Percentiles rank a stretch among this genome's conserved stretches.
Evolutionary conservation across 495 filamentous ascomycete species (phyloP).

Genomic region (Ascodesmis nigricans): DNA sequence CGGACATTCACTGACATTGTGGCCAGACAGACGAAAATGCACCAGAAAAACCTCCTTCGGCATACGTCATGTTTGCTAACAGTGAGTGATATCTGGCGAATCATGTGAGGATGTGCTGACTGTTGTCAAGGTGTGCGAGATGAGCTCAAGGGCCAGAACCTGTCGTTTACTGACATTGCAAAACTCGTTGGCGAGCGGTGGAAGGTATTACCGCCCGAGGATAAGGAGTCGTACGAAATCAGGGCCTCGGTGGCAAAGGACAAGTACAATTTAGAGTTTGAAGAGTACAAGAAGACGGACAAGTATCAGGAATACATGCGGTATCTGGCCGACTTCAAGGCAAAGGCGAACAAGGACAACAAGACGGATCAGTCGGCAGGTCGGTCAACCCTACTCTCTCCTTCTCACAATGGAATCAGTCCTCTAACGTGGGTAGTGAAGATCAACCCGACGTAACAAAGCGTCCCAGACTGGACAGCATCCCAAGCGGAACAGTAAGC

Average conservation of each 20-base stretch:
- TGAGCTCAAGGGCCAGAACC: conserved; percentile 43
- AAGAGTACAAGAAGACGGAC: conserved; percentile 50
- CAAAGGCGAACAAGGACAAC: conserved; percentile 32
- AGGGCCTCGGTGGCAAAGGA: conserved; percentile 49
- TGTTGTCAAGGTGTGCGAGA: conserved; percentile 41
- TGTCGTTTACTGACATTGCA: conserved; percentile 63
- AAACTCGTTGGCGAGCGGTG: conserved; percentile 62
- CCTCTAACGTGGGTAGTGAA: conserved; percentile 4
- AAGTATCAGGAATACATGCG: conserved; percentile 36
- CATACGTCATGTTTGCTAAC: conserved; percentile 68
- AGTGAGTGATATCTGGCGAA: conserved; percentile 32
- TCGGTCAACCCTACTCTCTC: background rate
- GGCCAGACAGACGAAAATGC: conserved; percentile 49
- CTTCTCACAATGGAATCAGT: background rate
- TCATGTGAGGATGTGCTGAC: background rate
- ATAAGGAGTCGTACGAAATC: conserved; percentile 47
- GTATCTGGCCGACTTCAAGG: conserved; percentile 55
- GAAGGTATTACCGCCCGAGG: conserved; percentile 40
- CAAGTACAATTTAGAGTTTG: conserved; percentile 40
- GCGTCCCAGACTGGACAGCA: conserved; percentile 3
- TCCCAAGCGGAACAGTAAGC: background rate
- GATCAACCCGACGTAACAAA: conserved; percentile 4
- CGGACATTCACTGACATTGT: conserved; percentile 9
- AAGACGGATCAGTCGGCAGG: conserved; percentile 11
- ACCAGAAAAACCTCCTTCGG: conserved; percentile 52